A percentile compares a stretch with the other conserved stretches of the same genome.
These are phyloP conservation scores for Bipolaris victoriae DNA, from an alignment of 2,329 filamentous ascomycete species.

Conservation along the genomic window DNA sequence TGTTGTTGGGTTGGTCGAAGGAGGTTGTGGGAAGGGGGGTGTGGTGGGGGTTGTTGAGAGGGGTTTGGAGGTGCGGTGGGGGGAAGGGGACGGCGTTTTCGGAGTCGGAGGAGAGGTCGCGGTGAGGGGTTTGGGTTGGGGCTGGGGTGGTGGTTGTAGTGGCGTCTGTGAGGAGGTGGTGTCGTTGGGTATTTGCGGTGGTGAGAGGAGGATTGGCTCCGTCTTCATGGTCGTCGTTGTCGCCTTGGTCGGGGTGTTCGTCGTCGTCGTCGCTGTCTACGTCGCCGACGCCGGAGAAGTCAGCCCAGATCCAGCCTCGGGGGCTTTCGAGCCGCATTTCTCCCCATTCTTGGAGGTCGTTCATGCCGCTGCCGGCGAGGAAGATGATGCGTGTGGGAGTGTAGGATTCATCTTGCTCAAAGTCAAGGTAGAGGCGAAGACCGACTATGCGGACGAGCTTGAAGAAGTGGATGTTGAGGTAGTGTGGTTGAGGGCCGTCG, in stretches of 20 bases:
- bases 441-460: constrained; percentile 79
- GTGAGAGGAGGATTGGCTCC: constrained; percentile 14
- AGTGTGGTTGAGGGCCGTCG: constrained; percentile 82
- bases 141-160: not conserved
- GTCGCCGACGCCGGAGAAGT: constrained; percentile 67
- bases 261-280: constrained; percentile 32
- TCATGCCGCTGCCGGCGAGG: constrained; percentile 85
- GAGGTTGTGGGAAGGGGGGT: constrained; percentile 1
- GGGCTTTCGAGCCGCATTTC: constrained; percentile 79
- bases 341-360: constrained; percentile 88
- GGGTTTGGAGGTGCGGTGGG: constrained; percentile 11
- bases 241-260: constrained; percentile 26
- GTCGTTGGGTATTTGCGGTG: not conserved
- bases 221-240: constrained; percentile 24
- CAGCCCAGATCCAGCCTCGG: constrained; percentile 88
- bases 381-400: constrained; percentile 93
- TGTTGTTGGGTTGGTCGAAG: not conserved
- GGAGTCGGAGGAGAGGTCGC: constrained; percentile 23
- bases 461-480: constrained; percentile 83
- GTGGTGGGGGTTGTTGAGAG: constrained; percentile 7
- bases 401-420: constrained; percentile 91
- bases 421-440: constrained; percentile 87
- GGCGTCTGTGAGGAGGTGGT: not conserved
- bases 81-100: constrained; percentile 25
- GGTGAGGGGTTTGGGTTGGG: not conserved